These are phyloP conservation scores for Cutaneotrichosporon dermatis DNA, from an alignment of 1,284 basidiomycete species.

Conservation along the genomic window DNA sequence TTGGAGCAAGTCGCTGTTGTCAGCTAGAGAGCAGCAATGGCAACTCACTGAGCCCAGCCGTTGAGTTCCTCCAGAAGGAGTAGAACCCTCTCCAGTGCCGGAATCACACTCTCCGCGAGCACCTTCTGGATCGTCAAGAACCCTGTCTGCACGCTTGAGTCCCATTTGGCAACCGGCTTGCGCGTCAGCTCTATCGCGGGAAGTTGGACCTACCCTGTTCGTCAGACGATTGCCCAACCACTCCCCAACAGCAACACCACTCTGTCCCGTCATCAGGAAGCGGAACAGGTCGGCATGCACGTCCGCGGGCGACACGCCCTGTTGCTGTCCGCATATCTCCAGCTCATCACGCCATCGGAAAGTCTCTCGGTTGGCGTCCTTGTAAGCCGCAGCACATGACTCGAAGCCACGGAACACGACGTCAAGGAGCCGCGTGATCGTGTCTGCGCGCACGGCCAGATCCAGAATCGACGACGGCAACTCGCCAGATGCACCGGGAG, in stretches of 20 bases:
- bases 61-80: slow-evolving; percentile 40
- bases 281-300: slow-evolving; percentile 43
- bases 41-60: slow-evolving; percentile 23
- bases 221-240: slow-evolving; percentile 45
- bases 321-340: slow-evolving; percentile 40
- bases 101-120: slow-evolving; percentile 34
- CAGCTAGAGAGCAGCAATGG: not conserved
- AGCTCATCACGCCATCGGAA: slow-evolving; percentile 44
- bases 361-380: slow-evolving; percentile 41
- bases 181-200: not conserved
- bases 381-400: slow-evolving; percentile 26
- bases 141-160: slow-evolving; percentile 27
- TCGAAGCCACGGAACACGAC: slow-evolving; percentile 34
- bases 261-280: slow-evolving; percentile 38
- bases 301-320: slow-evolving; percentile 31
- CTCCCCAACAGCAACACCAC: slow-evolving; percentile 35
- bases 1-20: not conserved
- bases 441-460: slow-evolving; percentile 29
- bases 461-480: slow-evolving; percentile 10
- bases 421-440: slow-evolving; percentile 26
- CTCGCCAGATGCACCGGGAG: not conserved
- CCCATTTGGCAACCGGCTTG: slow-evolving; percentile 45
- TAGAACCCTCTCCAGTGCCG: slow-evolving; percentile 37
- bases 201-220: slow-evolving; percentile 26
- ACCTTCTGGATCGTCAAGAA: slow-evolving; percentile 33